Evolutionary conservation across 768 basidiomycete genomes (phyloP), one percentile per base, ranked within the genome.

Genomic region (Kwoniella bestiolae): DNA sequence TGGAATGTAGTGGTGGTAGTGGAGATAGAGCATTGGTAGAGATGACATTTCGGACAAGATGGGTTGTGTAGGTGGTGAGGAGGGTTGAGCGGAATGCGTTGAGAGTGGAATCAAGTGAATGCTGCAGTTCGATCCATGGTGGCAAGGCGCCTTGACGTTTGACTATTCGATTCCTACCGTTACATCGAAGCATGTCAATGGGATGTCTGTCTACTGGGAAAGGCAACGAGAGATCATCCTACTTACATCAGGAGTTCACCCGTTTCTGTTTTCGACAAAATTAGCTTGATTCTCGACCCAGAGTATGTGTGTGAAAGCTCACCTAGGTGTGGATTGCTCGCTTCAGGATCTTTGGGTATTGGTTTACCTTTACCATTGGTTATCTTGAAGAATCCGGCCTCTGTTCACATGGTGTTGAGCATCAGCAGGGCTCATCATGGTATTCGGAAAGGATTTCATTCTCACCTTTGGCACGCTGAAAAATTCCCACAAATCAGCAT

Each of bases 61-160:
- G 87, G n/a, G 90, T 86, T n/a, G 86, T 85, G 87, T 91, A 94
- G 1, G 89, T 86, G 56, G 87, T 84, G 16, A 84, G 84, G 11
- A 92, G 81, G 8, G 87, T 83, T 44, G 85, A 82, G 14, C 91
- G 87, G 80, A 92, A 92, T 2, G 85, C 82, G 5, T 74, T 74
- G 1, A 89, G 79, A 0, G 89, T 84, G 0, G 81, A 78, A 41
- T 93, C 91, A 23, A 93, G 84, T 87, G 89, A 89, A 61, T 84
- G 83, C 79, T 92, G 91, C 34, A 91, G 73, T 80, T 93, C 91
- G 1, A 93, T 88, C 91, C 92, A 94, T 3, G 90, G 89, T 31
- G 91, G 92, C 3, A 87, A 86, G 5, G 89, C 90, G n/a, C 90
- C 91, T 68, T 91, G 89, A 55, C 87, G 84, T 74, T 91, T 88